Evolutionary conservation across 2,329 filamentous ascomycete species (phyloP).

Genomic region (Pyricularia pennisetigena): DNA sequence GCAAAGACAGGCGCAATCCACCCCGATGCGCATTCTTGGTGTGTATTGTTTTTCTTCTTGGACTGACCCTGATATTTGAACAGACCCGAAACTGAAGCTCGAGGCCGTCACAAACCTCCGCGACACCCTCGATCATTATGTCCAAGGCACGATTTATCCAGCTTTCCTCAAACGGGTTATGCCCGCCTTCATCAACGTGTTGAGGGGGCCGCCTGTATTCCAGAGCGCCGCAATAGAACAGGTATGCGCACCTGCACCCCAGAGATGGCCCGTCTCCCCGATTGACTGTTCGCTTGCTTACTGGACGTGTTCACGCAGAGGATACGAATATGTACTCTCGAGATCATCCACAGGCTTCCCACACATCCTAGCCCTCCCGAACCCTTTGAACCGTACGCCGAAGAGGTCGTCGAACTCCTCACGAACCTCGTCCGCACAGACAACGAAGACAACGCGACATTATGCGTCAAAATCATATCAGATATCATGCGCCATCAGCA

Average conservation of each 20-base stretch:
- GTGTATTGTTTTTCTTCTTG: background rate
- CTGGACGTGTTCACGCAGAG: slow-evolving; percentile 39
- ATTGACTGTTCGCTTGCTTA: slow-evolving; percentile 5
- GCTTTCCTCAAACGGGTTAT: slow-evolving; percentile 80
- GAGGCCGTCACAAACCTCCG: slow-evolving; percentile 78
- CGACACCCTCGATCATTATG: slow-evolving; percentile 86
- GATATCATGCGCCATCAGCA: slow-evolving; percentile 91
- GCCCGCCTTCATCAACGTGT: slow-evolving; percentile 77
- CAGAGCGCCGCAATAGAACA: slow-evolving; percentile 85
- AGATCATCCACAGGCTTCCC: slow-evolving; percentile 82
- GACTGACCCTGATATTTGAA: slow-evolving; percentile 2
- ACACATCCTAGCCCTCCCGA: slow-evolving; percentile 64
- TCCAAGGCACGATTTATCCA: slow-evolving; percentile 60
- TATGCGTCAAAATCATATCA: slow-evolving; percentile 97
- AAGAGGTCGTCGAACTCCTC: slow-evolving; percentile 80
- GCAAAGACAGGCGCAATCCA: background rate
- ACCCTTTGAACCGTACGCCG: slow-evolving; percentile 77
- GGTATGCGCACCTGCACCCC: slow-evolving; percentile 30
- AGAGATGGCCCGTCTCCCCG: slow-evolving; percentile 14
- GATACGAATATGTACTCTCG: slow-evolving; percentile 85
- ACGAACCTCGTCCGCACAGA: slow-evolving; percentile 83
- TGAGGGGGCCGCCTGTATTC: slow-evolving; percentile 82
- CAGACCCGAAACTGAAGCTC: slow-evolving; percentile 74
- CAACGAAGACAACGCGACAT: slow-evolving; percentile 97
- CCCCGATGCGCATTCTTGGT: background rate